Evolutionary conservation across 352 stramenopile genomes (phyloP), one percentile per base, ranked within the genome.

Genomic region (Globisporangium nunn): DNA sequence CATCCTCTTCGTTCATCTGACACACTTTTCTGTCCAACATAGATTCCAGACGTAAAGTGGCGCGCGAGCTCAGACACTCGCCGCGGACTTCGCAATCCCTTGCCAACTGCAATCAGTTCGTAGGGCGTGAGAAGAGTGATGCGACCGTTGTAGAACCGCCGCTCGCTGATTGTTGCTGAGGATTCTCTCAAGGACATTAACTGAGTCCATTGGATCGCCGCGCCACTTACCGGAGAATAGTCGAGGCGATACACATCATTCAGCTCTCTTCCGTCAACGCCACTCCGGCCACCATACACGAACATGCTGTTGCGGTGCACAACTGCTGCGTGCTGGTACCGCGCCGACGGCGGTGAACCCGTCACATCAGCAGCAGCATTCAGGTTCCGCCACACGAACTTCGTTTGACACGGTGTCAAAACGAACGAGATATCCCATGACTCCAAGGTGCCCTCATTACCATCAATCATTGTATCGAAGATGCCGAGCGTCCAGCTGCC

Each of bases 221-320:
- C 51, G 37, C 59, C 54, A 3, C 45, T 67, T 0, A 68, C 50
- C 0, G 61, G 44, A 2, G 58, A 66, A 43, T 89, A 91, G 57
- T 91, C 77, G 45, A 91, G 54, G 3, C 81, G 74, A 53, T 82
- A 81, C 5, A 91, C 52, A 59, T 91, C 81, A 6, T 62, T 68
- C 23, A 85, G 43, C 11, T 69, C 61, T 41, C 65, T 52, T 0
- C 66, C 60, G n/a, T 67, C 69, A 1, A n/a, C 41, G 5, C 63
- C 69, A 29, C 54, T 77, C 44, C 61, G 56, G 12, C 81, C 81
- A 23, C 79, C 81, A 29, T 70, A 85, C n/a, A 90, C 61, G 56
- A 92, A 92, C 72, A 92, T 79, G 30, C 68, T 81, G 58, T 45
- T 82, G 28, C 77, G 58, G 50, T 71, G 74, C 28, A 81, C 74